Evolutionary conservation across 257 asterid genomes (phyloP).

Genomic region (Solanum habrochaites): DNA sequence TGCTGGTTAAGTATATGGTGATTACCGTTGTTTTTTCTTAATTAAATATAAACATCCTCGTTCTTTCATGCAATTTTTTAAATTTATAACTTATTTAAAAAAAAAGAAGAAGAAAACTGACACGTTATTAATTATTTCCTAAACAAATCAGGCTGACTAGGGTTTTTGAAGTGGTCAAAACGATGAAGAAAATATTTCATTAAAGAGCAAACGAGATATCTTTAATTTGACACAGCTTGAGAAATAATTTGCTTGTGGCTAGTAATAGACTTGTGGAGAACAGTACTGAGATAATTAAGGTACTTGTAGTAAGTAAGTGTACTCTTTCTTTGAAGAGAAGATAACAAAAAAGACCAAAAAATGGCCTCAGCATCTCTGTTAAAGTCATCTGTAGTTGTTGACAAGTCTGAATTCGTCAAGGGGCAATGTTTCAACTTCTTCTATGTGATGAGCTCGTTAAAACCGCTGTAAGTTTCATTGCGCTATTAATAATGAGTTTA

Average conservation of each 20-base stretch:
- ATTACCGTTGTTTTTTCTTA: neutral
- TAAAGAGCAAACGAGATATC: neutral
- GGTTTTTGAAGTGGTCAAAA: too few relatives aligned
- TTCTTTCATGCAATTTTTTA: too few relatives aligned
- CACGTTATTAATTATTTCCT: too few relatives aligned
- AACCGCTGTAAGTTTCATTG: neutral
- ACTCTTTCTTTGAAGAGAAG: neutral
- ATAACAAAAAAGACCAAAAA: neutral
- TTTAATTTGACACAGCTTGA: neutral
- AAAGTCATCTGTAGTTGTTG: neutral
- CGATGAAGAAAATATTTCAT: neutral
- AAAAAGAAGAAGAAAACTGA: too few relatives aligned
- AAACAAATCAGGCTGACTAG: too few relatives aligned
- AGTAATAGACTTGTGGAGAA: neutral
- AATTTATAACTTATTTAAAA: too few relatives aligned
- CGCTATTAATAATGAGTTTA: neutral
- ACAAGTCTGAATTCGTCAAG: neutral
- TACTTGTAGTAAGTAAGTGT: neutral
- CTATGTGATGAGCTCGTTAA: neutral
- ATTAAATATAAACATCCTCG: too few relatives aligned
- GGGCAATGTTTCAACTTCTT: neutral
- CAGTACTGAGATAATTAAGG: neutral
- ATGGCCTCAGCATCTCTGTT: neutral
- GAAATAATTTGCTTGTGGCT: neutral
- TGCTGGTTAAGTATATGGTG: neutral